Conservation (phyloP, 2,329 filamentous ascomycete genomes). For the Clonostachys rhizophaga region DNA sequence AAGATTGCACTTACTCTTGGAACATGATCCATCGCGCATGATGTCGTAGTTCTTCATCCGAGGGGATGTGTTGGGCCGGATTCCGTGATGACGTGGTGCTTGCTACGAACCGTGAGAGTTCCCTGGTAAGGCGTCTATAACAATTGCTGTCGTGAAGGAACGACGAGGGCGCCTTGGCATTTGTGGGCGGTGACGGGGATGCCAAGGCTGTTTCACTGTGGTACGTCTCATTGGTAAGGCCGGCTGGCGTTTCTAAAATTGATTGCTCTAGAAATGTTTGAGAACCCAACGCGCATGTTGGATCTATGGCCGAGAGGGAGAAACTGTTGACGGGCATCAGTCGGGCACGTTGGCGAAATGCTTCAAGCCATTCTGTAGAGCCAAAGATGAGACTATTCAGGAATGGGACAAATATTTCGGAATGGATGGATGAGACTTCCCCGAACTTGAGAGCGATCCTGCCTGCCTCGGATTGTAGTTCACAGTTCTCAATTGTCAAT, state of each 20-base stretch:
- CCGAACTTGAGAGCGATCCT: slow-evolving; percentile 53
- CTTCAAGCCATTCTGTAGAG: slow-evolving; percentile 47
- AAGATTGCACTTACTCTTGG: slow-evolving; percentile 43
- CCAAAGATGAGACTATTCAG: slow-evolving; percentile 44
- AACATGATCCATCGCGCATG: slow-evolving; percentile 60
- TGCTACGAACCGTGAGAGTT: slow-evolving; percentile 46
- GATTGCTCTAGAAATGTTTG: no score
- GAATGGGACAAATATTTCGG: slow-evolving; percentile 48
- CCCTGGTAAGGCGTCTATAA: slow-evolving; percentile 50
- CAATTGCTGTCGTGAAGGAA: slow-evolving; percentile 58
- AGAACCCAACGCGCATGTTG: no score
- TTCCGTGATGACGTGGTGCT: slow-evolving; percentile 55
- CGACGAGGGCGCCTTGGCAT: slow-evolving; percentile 12
- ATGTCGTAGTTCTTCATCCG: slow-evolving; percentile 57
- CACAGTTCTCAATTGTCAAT: slow-evolving; percentile 53
- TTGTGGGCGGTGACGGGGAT: no score
- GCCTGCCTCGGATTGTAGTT: slow-evolving; percentile 56
- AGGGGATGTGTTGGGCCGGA: slow-evolving; percentile 52
- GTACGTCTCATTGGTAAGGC: no score
- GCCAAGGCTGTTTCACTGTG: no score
- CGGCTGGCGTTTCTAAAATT: no score
- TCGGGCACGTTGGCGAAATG: slow-evolving; percentile 49
- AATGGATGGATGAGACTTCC: slow-evolving; percentile 40
- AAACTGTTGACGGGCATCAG: no score
- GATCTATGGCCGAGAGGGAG: no score